Base-by-base conservation (phyloP, 2,329 filamentous ascomycete genomes). In the Cercospora canescens region DNA sequence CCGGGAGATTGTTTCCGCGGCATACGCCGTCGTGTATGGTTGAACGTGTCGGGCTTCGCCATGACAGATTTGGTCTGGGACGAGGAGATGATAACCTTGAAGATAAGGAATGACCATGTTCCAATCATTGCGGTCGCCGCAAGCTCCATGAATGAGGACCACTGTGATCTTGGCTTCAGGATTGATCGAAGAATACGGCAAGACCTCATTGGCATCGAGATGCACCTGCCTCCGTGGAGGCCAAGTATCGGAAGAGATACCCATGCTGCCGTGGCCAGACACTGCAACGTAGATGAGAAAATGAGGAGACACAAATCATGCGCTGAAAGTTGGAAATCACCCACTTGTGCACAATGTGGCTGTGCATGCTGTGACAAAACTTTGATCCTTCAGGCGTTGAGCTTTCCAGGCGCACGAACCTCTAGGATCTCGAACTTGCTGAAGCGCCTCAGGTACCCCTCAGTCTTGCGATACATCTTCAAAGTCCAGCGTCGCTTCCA, bases 401-500 rank as follows among this genome's bases (percentile, higher is more conserved):
- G 45, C 45, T 41, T 60, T 60, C 12, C 26, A 14, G 50, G n/a
- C 35, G 7, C 28, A 21, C 39, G 26, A 4, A 73, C 37, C 28
- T 65, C 65, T 30, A 74, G 41, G 11, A 93, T 79, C 78, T 97
- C 94, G 77, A 96, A 97, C 65, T 90, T 87, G 63, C 85, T 84
- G 72, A 91, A 91, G 69, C 86, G 90, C 68, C 82, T 82, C 45
- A 97, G 80, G 74, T 94, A 93, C 60, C 83, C 83, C 24, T 82
- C 80, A 0, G 87, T 89, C 61, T 93, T 84, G 21, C 93, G 88
- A 80, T 96, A 96, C 6, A 87, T 84, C 74, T 88, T 88, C 11
- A 96, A 39, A 4, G 61, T 30, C 54, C 62, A 67, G 26, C 60
- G 39, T 7, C 56, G 60, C n/a, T 34, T 56, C 64, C 58, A 69